A percentile compares a stretch with the other conserved stretches of the same genome.
phyloP scores from a whole-genome alignment of 805 yeast genomes.

The Vanderwaltozyma yarrowii region DNA sequence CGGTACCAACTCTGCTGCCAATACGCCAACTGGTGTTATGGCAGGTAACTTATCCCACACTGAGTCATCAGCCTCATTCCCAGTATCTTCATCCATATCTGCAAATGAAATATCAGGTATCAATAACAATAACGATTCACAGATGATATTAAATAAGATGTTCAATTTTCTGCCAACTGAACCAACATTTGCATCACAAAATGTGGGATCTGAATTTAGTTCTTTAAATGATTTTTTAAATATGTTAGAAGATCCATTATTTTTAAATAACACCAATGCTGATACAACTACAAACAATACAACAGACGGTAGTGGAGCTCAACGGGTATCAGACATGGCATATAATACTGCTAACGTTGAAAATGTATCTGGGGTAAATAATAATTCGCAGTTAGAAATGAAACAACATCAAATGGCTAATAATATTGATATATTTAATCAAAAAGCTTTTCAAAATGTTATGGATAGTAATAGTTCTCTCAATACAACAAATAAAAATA shows the following conservation, averaged over 20 bases:
- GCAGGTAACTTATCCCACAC: too few relatives aligned
- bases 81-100: neutral
- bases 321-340: too few relatives aligned
- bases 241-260: slow-evolving; percentile 76
- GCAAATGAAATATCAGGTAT: neutral
- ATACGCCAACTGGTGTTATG: too few relatives aligned
- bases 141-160: neutral
- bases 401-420: slow-evolving; percentile 44
- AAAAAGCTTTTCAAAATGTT: neutral
- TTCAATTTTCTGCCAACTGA: slow-evolving; percentile 11
- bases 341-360: neutral
- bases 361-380: too few relatives aligned
- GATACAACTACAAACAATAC: neutral
- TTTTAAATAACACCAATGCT: slow-evolving; percentile 5
- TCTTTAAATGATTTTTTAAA: slow-evolving; percentile 82
- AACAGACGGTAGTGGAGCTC: too few relatives aligned
- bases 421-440: neutral
- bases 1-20: too few relatives aligned
- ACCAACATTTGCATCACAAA: slow-evolving; percentile 80
- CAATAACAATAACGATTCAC: neutral
- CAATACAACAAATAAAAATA: neutral
- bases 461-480: neutral
- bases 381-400: too few relatives aligned
- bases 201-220: slow-evolving; percentile 86
- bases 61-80: neutral